phyloP scores from a whole-genome alignment of 371 early-diverging fungal genomes.

The Lichtheimia hyalospora region DNA sequence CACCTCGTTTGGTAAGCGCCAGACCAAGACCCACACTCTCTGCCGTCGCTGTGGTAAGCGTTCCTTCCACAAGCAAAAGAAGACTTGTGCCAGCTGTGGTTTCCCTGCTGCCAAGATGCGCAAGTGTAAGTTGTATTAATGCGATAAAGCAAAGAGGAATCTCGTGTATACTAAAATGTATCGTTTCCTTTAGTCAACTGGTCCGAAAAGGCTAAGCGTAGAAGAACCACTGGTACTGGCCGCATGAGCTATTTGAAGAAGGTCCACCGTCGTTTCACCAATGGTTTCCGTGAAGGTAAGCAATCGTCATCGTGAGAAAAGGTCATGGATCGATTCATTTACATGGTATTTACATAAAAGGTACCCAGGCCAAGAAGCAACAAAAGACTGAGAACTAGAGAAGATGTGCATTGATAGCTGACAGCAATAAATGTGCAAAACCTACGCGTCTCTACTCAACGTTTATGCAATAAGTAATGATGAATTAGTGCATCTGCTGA shows the following conservation, averaged over 20 bases:
- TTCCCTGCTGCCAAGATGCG: constrained; percentile 99
- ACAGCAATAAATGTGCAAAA: neutral
- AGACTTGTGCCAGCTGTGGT: constrained; percentile 98
- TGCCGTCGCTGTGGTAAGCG: constrained; percentile 99
- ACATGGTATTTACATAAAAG: constrained; percentile 12
- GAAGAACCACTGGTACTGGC: constrained; percentile 99
- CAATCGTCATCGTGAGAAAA: neutral
- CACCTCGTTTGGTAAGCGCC: constrained; percentile 99
- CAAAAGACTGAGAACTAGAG: constrained; percentile 28
- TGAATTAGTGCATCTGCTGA: no score
- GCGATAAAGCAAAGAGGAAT: neutral
- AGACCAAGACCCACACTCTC: constrained; percentile 98
- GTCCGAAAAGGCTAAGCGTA: constrained; percentile 95
- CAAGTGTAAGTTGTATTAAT: constrained; percentile 68
- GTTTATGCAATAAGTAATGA: no score
- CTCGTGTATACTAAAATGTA: neutral
- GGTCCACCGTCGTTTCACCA: constrained; percentile 92
- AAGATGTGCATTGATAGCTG: neutral
- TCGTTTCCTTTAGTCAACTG: constrained; percentile 73
- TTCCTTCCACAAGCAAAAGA: constrained; percentile 99
- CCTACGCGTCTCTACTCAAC: no score
- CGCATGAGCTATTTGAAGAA: constrained; percentile 97
- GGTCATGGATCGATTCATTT: neutral
- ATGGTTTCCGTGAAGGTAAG: constrained; percentile 93
- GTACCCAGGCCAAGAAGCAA: constrained; percentile 60